Percentiles rank a stretch among this genome's conserved stretches.
Evolutionary conservation across 179 eudicot genomes (phyloP).

Genomic region (Silene vulgaris): DNA sequence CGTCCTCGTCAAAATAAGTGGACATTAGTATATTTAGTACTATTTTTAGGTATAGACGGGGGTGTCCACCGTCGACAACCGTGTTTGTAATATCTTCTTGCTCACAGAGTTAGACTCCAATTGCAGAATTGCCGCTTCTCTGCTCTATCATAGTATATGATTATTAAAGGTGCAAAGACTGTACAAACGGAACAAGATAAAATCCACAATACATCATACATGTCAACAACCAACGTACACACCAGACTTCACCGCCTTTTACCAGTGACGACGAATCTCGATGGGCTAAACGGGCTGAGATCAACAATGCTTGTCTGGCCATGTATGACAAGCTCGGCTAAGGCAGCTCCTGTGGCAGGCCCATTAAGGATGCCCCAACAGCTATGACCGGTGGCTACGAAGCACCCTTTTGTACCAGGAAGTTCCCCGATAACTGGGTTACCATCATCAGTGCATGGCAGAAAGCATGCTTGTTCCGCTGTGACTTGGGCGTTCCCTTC

Average conservation of each 20-base stretch:
- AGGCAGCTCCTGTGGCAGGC: conserved; percentile 86
- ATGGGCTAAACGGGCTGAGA: conserved; percentile 52
- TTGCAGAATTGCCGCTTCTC: too few species aligned
- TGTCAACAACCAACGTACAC: not conserved
- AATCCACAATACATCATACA: conserved; percentile 15
- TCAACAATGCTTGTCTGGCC: conserved; percentile 52
- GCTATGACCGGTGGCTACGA: conserved; percentile 76
- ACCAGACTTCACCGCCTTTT: conserved; percentile 5
- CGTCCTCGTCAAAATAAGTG: too few species aligned
- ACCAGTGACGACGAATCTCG: conserved; percentile 38
- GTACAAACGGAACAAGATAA: not conserved
- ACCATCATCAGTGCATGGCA: conserved; percentile 73
- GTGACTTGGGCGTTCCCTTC: conserved; percentile 61
- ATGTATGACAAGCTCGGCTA: conserved; percentile 74
- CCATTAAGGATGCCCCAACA: conserved; percentile 92
- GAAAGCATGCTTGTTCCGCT: conserved; percentile 86
- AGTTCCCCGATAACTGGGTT: conserved; percentile 74
- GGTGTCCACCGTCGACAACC: too few species aligned
- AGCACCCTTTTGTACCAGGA: conserved; percentile 63
- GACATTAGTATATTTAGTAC: too few species aligned
- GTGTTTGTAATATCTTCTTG: too few species aligned
- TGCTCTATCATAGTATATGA: too few species aligned
- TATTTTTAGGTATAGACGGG: too few species aligned
- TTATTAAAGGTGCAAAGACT: not conserved
- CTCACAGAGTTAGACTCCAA: too few species aligned